Percentiles rank a stretch among this genome's conserved stretches.
phyloP scores from a whole-genome alignment of 2,329 filamentous ascomycete species.

The Fusarium pseudograminearum region DNA sequence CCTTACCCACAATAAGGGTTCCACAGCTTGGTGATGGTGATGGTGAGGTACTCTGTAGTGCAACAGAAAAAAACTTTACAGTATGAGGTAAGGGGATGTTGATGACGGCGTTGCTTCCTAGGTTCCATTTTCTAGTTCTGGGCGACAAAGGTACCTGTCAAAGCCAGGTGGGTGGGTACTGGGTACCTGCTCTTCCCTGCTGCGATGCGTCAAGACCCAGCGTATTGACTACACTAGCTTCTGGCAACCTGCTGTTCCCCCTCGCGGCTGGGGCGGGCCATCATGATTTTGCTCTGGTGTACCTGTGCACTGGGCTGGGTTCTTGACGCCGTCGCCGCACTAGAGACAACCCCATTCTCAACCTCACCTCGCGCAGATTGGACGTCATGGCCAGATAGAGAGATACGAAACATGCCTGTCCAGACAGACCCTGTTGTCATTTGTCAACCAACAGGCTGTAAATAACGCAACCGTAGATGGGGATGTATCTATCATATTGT shows the following conservation, averaged over 20 bases:
- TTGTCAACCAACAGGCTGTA: constrained; percentile 29
- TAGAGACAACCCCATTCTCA: constrained; percentile 33
- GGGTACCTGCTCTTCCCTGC: constrained; percentile 8
- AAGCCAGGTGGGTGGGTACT: constrained; percentile 18
- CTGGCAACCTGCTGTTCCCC: constrained; percentile 16
- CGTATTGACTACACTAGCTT: constrained; percentile 31
- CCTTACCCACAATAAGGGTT: constrained; percentile 46
- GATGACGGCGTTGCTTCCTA: constrained; percentile 39
- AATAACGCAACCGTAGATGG: constrained; percentile 33
- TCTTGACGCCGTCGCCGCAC: constrained; percentile 43
- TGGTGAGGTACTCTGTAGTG: constrained; percentile 8
- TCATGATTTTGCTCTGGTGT: constrained; percentile 11
- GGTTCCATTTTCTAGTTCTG: constrained; percentile 16
- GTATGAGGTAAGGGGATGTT: constrained; percentile 44
- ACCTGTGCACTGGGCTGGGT: constrained; percentile 24
- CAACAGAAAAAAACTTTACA: constrained; percentile 31
- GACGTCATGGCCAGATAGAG: constrained; percentile 30
- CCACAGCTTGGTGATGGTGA: constrained; percentile 33
- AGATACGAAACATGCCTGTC: constrained; percentile 31
- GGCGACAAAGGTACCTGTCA: constrained; percentile 35
- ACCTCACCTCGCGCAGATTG: constrained; percentile 28
- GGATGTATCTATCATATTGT: constrained; percentile 6
- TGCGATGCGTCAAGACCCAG: not conserved
- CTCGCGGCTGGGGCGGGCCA: constrained; percentile 43
- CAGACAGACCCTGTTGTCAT: constrained; percentile 8